These are phyloP conservation scores for Diaporthe aspalathi DNA, from an alignment of 2,329 filamentous ascomycete species.

Conservation along the genomic window DNA sequence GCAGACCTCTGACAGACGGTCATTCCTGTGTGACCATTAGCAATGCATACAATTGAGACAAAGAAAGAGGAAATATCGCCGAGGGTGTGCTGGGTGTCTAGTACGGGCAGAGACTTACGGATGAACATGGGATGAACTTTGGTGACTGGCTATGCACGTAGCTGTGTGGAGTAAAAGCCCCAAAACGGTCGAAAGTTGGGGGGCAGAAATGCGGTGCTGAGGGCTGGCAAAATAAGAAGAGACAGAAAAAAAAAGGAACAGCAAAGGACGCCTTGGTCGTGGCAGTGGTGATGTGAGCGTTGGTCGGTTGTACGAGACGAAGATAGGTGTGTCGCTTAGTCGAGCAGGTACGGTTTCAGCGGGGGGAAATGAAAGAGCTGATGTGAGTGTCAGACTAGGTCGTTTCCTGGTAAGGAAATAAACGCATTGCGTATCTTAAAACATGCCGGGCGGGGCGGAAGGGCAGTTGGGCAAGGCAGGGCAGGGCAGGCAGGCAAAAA, in stretches of 20 bases:
- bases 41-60: not conserved
- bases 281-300: constrained; percentile 11
- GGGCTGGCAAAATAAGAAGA: not conserved
- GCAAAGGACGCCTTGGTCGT: not conserved
- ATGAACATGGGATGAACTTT: constrained; percentile 12
- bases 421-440: constrained; percentile 29
- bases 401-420: constrained; percentile 25
- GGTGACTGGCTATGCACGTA: not conserved
- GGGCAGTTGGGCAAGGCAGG: not conserved
- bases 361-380: constrained; percentile 30
- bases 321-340: constrained; percentile 27
- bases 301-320: constrained; percentile 23
- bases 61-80: not conserved
- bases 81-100: not conserved
- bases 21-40: constrained; percentile 10
- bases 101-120: constrained; percentile 9
- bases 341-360: constrained; percentile 27
- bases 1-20: not conserved
- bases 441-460: constrained; percentile 26
- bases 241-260: not conserved
- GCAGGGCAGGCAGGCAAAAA: constrained; percentile 29
- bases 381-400: constrained; percentile 30
- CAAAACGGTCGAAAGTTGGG: not conserved
- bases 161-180: not conserved
- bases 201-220: constrained; percentile 1